Conservation (phyloP, 805 yeast species). For the Nakazawaea siamensis region DNA sequence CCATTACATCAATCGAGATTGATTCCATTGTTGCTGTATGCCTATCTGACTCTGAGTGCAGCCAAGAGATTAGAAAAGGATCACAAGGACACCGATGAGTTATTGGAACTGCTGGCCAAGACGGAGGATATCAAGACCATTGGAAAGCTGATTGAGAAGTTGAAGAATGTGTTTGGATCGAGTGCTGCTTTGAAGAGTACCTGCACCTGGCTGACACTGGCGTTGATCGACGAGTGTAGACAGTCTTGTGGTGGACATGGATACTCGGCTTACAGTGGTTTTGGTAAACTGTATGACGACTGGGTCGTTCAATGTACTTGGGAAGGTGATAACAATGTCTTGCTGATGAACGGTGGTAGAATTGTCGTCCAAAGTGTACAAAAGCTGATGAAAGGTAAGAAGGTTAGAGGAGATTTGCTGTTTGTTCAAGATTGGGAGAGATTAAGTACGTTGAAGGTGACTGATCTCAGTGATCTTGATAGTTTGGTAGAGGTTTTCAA, state of each 20-base stretch:
- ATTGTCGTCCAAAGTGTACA: constrained; percentile 50
- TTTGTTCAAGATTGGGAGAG: constrained; percentile 26
- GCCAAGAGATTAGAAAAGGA: constrained; percentile 51
- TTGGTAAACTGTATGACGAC: constrained; percentile 82
- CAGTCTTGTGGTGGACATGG: constrained; percentile 97
- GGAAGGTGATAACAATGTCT: constrained; percentile 94
- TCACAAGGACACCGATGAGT: constrained; percentile 39
- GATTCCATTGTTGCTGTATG: constrained; percentile 74
- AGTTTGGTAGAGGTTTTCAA: constrained; percentile 30
- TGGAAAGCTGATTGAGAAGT: constrained; percentile 41
- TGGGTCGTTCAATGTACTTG: constrained; percentile 98
- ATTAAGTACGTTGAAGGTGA: constrained; percentile 10
- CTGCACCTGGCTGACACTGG: constrained; percentile 78
- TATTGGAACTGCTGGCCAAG: constrained; percentile 45
- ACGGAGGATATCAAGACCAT: constrained; percentile 38
- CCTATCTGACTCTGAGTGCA: constrained; percentile 69
- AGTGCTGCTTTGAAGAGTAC: constrained; percentile 88
- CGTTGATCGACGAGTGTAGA: constrained; percentile 79
- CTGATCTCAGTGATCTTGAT: constrained; percentile 18
- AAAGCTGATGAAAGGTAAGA: constrained; percentile 30
- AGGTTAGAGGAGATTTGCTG: constrained; percentile 35
- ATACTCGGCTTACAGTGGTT: constrained; percentile 85
- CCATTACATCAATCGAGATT: constrained; percentile 85
- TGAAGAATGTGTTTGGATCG: constrained; percentile 73
- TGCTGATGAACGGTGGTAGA: constrained; percentile 80